Evolutionary conservation across 2,329 filamentous ascomycete species (phyloP), one percentile per base, ranked within the genome.

Genomic region (Ophiocordyceps camponoti-floridani): DNA sequence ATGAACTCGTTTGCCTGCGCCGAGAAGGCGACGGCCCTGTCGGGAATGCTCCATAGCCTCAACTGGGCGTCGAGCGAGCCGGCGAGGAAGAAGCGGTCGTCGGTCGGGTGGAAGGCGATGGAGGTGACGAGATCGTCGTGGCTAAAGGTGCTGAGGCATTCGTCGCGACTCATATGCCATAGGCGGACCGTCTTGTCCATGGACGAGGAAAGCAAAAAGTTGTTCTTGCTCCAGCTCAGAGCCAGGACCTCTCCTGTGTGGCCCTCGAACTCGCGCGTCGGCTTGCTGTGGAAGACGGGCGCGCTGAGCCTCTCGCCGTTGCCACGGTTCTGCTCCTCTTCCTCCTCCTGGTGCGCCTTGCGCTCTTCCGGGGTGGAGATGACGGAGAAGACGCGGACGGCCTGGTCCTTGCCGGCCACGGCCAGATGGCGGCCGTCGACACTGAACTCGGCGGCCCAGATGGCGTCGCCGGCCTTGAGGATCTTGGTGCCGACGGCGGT

Each of bases 211-310:
- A 98, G 69, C 27, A 98, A 63, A 53, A 98, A 98, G 59, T 94
- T 94, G 62, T 98, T 98, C 70, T 96, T 98, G 66, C 89, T 96
- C 91, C 91, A 98, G 59, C 85, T 94, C 47, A 98, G 61, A 57
- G 94, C 89, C 50, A 98, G 65, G 6, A 98, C 78, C 52, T 93
- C 88, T 14, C 82, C 80, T 0, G 77, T 81, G 57, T 98, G 91
- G 4, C 87, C 88, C 45, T 73, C 66, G 51, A 91, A 95, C 56
- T 94, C 83, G 45, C 80, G 75, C 10, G 84, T 60, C 0, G 88
- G 84, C 54, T 84, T 82, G 43, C 76, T 75, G 50, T 79, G 77
- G 57, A 98, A 96, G 1, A 98, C 89, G 2, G 89, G 89, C 1
- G 91, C 89, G 52, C 84, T 93, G 42, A 96, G 66, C 49, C 77